Base-by-base conservation (phyloP, 495 filamentous ascomycete genomes). In the Paragyromitra xinjiangensis region DNA sequence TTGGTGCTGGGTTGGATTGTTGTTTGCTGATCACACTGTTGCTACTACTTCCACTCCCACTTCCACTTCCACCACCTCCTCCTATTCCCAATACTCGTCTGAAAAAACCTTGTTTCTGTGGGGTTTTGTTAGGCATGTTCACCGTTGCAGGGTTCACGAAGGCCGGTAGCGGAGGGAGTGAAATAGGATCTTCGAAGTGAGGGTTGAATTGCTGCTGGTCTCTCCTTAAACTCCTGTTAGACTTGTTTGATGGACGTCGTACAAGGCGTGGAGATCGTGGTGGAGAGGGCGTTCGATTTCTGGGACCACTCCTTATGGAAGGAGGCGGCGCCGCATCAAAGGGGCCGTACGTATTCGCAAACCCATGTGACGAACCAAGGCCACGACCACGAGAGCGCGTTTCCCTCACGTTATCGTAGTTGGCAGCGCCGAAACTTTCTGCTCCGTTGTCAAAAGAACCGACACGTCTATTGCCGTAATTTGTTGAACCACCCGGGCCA, bases 321-420 rank as follows among this genome's bases (percentile, higher is more conserved):
- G 95, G 95, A 24, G 91, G 94, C 12, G 94, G 95, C 39, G 95
- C 95, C 71, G 94, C 92, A 80, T 97, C 93, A 82, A 91, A 88
- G 69, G 70, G 74, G 64, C 89, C 86, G 78, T 90, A 73, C 75
- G 81, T 71, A 80, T 78, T 74, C 77, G 82, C 74, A 77, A 73
- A 84, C 34, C 79, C 75, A 71, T 77, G 76, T 73, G 66, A 80
- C 66, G 73, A 82, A 81, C 76, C 79, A 76, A 80, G 63, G 51
- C 79, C 81, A 51, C 78, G 76, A 50, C 64, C 69, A 67, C 69
- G 79, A 75, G 75, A 82, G 79, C 77, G 78, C 39, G 71, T 65
- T 76, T 84, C 74, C 71, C 83, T 55, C 79, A 81, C 85, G 70
- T 83, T 82, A 73, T 85, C 77, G 74, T 85, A 72, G 78, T 72